Evolutionary conservation across 345 rosid species (phyloP).

Genomic region (Camelina neglecta): DNA sequence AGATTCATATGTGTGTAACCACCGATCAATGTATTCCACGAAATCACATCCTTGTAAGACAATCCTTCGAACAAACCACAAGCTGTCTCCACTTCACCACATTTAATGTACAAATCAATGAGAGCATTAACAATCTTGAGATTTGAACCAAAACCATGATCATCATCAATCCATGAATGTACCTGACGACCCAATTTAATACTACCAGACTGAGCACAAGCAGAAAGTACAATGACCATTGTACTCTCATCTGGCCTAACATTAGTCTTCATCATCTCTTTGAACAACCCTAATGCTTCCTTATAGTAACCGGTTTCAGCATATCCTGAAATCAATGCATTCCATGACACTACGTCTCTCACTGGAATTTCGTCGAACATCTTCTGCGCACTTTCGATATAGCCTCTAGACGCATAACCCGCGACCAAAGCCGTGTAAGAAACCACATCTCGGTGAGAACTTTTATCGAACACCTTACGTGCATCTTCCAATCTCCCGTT

Average conservation of each 20-base stretch:
- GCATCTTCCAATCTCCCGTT: constrained; percentile 44
- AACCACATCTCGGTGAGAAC: constrained; percentile 57
- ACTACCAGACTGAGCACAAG: constrained; percentile 66
- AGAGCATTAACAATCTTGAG: constrained; percentile 59
- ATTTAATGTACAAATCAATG: constrained; percentile 72
- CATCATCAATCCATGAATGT: constrained; percentile 54
- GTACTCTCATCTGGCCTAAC: constrained; percentile 65
- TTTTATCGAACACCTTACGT: constrained; percentile 57
- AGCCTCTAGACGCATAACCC: constrained; percentile 50
- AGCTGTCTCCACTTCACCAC: constrained; percentile 56
- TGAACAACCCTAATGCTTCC: constrained; percentile 59
- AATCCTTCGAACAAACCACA: constrained; percentile 51
- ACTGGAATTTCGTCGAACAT: constrained; percentile 67
- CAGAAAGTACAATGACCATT: constrained; percentile 64
- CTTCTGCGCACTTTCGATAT: constrained; percentile 49
- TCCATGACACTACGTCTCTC: constrained; percentile 49
- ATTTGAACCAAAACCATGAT: constrained; percentile 51
- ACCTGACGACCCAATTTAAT: constrained; percentile 61
- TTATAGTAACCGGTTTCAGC: constrained; percentile 49
- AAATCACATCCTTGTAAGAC: constrained; percentile 56
- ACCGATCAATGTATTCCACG: constrained; percentile 72
- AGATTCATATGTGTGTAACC: constrained; percentile 54
- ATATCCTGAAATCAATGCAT: constrained; percentile 48
- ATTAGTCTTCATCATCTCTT: constrained; percentile 53
- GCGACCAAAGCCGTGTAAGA: constrained; percentile 68